Base-by-base conservation (phyloP, 345 rosid genomes). In the Moricandia arvensis region DNA sequence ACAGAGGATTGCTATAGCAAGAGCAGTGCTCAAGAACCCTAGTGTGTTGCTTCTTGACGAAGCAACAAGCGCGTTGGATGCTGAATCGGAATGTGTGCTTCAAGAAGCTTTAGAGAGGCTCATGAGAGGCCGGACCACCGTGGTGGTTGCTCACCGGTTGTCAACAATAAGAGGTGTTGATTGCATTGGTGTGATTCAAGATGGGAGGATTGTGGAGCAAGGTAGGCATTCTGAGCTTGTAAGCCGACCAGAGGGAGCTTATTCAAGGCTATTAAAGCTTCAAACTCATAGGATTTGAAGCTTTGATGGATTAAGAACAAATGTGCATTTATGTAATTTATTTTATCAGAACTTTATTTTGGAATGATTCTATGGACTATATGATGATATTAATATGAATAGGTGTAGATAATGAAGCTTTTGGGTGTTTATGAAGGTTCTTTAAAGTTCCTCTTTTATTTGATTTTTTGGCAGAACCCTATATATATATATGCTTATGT, bases 1-100 rank as follows among this genome's bases (percentile, higher is more conserved):
- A 66, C 99, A 95, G 82, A 90, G 99, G 82, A 95, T 95, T 0
- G 99, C 99, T 0, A 95, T 95, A n/a, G 98, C 99, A 4, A 82
- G 99, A 75, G 98, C 99, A 0, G 94, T 95, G 18, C 98, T 95
- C 18, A 95, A 95, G 84, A 88, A 95, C 83, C 99, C 99, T 4
- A 78, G 93, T 18, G 89, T 95, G 59, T 85, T 95, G 38, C 75
- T 95, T 24, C 89, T 95, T 4, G 99, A 95, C 4, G 99, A 95
- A 83, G 99, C 99, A 51, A 95, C 98, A 0, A 95, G 99, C 17
- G 99, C 99, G 0, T 86, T 95, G 0, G 99, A 95, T 12, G 98
- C 99, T 0, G 99, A 95, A 74, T 95, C 99, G 0, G 99, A 95
- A 80, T 90, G 99, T 17, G 93, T 95, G 63, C 87, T 95, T 17